Percentiles rank a stretch among this genome's conserved stretches.
phyloP scores from a whole-genome alignment of 345 rosid species.

The Corchorus capsularis region DNA sequence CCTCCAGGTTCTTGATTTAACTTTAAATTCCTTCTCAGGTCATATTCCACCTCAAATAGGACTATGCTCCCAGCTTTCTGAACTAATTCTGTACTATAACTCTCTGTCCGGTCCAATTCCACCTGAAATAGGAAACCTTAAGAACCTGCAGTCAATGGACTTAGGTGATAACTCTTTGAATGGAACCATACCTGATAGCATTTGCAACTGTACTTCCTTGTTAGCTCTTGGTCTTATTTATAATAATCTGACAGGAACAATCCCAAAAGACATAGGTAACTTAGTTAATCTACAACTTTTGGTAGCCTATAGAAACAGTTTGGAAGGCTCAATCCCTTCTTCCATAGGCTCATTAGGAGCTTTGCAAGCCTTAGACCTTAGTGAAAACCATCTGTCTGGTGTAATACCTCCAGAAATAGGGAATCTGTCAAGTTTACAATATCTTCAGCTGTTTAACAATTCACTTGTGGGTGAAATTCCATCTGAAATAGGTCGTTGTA shows the following conservation, averaged over 20 bases:
- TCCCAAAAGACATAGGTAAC: slow-evolving; percentile 62
- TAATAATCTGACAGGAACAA: slow-evolving; percentile 66
- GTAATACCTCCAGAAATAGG: slow-evolving; percentile 65
- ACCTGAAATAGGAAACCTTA: slow-evolving; percentile 53
- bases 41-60: slow-evolving; percentile 66
- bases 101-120: slow-evolving; percentile 71
- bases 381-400: slow-evolving; percentile 60
- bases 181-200: slow-evolving; percentile 61
- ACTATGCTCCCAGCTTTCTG: slow-evolving; percentile 48
- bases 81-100: slow-evolving; percentile 51
- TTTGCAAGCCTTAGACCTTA: slow-evolving; percentile 58
- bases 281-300: slow-evolving; percentile 59
- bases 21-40: slow-evolving; percentile 59
- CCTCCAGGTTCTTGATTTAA: slow-evolving; percentile 89
- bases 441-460: slow-evolving; percentile 46
- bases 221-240: slow-evolving; percentile 35
- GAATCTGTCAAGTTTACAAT: slow-evolving; percentile 55
- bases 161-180: slow-evolving; percentile 57
- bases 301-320: slow-evolving; percentile 41
- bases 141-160: slow-evolving; percentile 52
- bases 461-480: slow-evolving; percentile 66
- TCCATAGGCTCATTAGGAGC: slow-evolving; percentile 56
- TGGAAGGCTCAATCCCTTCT: slow-evolving; percentile 61
- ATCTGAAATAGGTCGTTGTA: slow-evolving; percentile 57
- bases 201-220: slow-evolving; percentile 61